Base-by-base conservation (phyloP, 2,329 filamentous ascomycete genomes). In the Diplodia corticola region DNA sequence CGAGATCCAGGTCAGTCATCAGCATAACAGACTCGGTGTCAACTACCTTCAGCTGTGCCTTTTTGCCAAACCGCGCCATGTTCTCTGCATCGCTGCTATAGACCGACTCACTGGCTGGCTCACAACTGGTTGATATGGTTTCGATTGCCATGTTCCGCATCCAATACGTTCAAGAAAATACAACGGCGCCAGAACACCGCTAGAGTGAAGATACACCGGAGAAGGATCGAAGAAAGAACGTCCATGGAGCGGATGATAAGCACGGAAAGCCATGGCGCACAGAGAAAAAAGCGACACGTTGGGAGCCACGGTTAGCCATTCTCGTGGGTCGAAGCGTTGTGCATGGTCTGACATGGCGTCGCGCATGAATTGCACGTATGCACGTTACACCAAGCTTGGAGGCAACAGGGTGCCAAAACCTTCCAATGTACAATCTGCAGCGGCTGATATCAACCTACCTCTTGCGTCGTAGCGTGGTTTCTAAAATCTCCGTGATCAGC, bases 21-120 rank as follows among this genome's bases (percentile, higher is more conserved):
- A n/a, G n/a, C 9, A 33, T 10, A 17, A 5, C 44, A 26, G 33
- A 46, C 33, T 24, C 44, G 33, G 60, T 20, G 33, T n/a, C 9
- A 9, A 70, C 30, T 44, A 77, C 76, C 72, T 78, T 78, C 68
- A 78, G 54, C 22, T 77, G 75, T 60, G 76, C 72, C 66, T 75
- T 67, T 59, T 78, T 78, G 2, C 55, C 55, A 20, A 60, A 48
- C 2, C 37, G 55, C 17, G 55, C 55, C 55, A 60, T 67, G 20
- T 70, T 67, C 5, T 51, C 28, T 12, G 59, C 59, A 51, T 49
- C 59, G 30, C 49, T 48, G 35, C 46, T 48, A 24, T 61, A 61
- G 4, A 46, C 44, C 35, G 44, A 40, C 55, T 46, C 55, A 26
- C 37, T 30, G 37, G 17, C 37, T 26, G 55, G 55, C 17, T 60